phyloP scores from a whole-genome alignment of 352 stramenopile species.

The Pythium phragmitis region DNA sequence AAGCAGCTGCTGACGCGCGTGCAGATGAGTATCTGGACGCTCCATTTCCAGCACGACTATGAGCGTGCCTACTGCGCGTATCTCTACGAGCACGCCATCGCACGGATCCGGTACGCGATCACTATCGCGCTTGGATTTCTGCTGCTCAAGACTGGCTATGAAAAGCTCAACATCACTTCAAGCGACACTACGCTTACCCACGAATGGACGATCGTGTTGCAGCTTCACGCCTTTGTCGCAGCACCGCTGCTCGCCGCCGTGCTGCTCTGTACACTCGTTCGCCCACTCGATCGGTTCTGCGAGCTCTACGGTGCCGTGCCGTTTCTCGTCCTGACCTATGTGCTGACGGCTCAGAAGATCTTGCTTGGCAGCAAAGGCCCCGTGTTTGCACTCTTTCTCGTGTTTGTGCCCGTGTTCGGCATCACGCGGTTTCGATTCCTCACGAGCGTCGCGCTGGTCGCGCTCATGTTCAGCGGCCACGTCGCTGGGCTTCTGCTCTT shows the following conservation, averaged over 20 bases:
- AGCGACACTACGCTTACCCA: neutral
- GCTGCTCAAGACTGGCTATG: constrained; percentile 30
- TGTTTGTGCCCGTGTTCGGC: constrained; percentile 43
- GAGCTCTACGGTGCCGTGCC: constrained; percentile 34
- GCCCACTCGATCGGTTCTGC: constrained; percentile 28
- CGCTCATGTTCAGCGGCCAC: constrained; percentile 32
- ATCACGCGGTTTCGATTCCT: constrained; percentile 44
- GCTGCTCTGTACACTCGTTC: constrained; percentile 28
- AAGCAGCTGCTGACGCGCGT: constrained; percentile 38
- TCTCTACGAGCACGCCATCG: constrained; percentile 32
- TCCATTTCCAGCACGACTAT: constrained; percentile 37
- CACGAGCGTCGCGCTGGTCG: constrained; percentile 32
- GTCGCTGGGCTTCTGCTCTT: constrained; percentile 26
- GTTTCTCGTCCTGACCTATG: constrained; percentile 32
- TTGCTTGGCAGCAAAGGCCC: constrained; percentile 31
- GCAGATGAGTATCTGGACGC: constrained; percentile 38
- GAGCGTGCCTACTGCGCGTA: constrained; percentile 32
- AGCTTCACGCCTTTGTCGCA: constrained; percentile 25
- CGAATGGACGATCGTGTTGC: constrained; percentile 17
- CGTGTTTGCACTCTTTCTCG: constrained; percentile 41
- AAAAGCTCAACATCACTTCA: constrained; percentile 14
- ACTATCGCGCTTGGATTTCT: constrained; percentile 33
- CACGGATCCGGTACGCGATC: constrained; percentile 38
- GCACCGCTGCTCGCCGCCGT: constrained; percentile 22
- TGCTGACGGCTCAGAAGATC: constrained; percentile 39